phyloP scores from a whole-genome alignment of 441 rosid species.

The Codiaeum variegatum region DNA sequence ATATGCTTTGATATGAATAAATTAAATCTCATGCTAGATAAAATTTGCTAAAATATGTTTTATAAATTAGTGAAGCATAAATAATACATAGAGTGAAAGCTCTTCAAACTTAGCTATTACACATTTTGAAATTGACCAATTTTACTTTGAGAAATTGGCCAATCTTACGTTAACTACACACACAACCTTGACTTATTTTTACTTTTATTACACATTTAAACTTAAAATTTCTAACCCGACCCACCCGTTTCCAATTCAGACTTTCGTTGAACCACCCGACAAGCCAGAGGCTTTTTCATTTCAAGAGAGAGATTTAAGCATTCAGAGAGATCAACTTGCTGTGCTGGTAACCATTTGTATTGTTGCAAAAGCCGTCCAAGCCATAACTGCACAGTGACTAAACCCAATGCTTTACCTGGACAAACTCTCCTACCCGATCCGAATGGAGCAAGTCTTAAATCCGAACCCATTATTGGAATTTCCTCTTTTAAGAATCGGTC shows the following conservation, averaged over 20 bases:
- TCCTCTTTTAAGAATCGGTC: constrained; percentile 52
- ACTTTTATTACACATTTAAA: background rate
- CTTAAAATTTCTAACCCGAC: background rate
- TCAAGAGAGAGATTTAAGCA: constrained; percentile 53
- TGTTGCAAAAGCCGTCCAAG: constrained; percentile 50
- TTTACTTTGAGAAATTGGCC: background rate
- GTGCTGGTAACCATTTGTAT: constrained; percentile 45
- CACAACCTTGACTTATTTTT: background rate
- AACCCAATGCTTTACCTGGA: constrained; percentile 59
- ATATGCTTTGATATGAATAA: no score
- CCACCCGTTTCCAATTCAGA: background rate
- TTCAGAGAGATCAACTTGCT: constrained; percentile 47
- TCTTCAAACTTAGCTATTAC: background rate
- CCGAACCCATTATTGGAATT: constrained; percentile 56
- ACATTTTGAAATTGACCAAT: background rate
- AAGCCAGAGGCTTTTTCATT: constrained; percentile 47
- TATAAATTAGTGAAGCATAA: no score
- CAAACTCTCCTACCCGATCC: constrained; percentile 71
- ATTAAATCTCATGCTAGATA: no score
- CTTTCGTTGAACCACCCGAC: constrained; percentile 27
- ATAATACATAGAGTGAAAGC: no score
- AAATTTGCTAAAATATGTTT: no score
- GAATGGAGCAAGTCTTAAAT: constrained; percentile 59
- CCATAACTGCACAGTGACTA: constrained; percentile 63
- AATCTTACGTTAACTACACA: background rate